These are phyloP conservation scores for Auxenochlorella pyrenoidosa DNA, from an alignment of 139 green algal genomes.

Conservation along the genomic window DNA sequence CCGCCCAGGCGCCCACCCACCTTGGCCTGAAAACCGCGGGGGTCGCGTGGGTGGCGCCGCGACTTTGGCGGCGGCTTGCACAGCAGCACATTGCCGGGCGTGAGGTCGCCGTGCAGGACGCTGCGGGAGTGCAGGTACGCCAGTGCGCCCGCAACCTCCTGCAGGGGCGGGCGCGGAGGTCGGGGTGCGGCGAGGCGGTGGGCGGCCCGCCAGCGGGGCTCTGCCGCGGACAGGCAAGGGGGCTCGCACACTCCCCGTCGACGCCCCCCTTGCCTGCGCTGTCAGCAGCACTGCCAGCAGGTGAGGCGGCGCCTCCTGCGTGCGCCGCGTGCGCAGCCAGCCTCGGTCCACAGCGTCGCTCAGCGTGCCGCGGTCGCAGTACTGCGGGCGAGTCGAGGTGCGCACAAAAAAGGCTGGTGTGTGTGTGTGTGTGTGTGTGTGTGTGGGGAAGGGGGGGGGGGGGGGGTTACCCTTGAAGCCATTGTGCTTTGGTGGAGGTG, in stretches of 20 bases:
- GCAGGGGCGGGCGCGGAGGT: neutral
- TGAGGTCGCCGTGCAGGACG: constrained; percentile 76
- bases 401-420: too few species aligned
- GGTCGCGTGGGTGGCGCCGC: constrained; percentile 14
- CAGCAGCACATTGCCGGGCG: constrained; percentile 60
- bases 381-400: constrained; percentile 36
- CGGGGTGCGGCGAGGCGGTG: too few species aligned
- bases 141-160: constrained; percentile 67
- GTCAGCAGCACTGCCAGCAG: neutral
- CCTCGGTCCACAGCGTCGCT: constrained; percentile 41
- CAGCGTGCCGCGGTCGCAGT: constrained; percentile 42
- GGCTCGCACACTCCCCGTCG: too few species aligned
- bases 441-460: too few species aligned
- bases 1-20: constrained; percentile 12
- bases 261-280: neutral
- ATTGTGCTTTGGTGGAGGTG: too few species aligned
- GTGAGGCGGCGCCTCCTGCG: neutral
- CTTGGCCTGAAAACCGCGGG: constrained; percentile 63
- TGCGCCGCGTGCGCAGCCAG: neutral
- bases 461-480: too few species aligned
- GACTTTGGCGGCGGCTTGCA: neutral
- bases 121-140: constrained; percentile 61
- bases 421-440: too few species aligned
- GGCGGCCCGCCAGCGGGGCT: too few species aligned
- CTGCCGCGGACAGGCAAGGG: too few species aligned